phyloP scores from a whole-genome alignment of 306 rosid species.

The Cicer chorassanicum region DNA sequence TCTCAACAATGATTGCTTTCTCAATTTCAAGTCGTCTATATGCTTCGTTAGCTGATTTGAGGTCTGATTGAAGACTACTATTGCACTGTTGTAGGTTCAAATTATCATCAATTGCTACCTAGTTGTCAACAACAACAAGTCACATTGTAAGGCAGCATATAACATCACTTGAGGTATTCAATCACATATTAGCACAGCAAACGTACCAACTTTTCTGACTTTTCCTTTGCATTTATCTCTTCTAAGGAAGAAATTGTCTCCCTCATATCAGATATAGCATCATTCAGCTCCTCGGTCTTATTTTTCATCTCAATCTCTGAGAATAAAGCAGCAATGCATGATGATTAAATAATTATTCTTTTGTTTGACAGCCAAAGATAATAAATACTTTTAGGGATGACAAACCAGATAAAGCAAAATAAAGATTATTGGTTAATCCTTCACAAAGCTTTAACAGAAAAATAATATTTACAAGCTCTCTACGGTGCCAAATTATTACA shows the following conservation, averaged over 20 bases:
- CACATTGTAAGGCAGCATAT: conserved; percentile 17
- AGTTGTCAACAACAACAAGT: conserved; percentile 34
- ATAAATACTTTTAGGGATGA: neutral
- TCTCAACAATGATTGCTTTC: conserved; percentile 78
- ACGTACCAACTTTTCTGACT: conserved; percentile 76
- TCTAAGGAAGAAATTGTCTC: conserved; percentile 56
- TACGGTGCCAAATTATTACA: neutral
- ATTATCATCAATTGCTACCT: conserved; percentile 79
- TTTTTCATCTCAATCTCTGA: conserved; percentile 74
- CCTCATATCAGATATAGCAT: conserved; percentile 54
- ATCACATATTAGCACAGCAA: conserved; percentile 20
- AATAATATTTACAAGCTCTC: neutral
- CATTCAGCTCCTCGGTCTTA: conserved; percentile 58
- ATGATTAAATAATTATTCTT: conserved; percentile 3
- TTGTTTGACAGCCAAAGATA: neutral
- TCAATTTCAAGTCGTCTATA: conserved; percentile 76
- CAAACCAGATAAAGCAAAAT: neutral
- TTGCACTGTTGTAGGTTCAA: conserved; percentile 85
- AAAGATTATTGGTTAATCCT: neutral
- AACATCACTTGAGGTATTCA: conserved; percentile 30
- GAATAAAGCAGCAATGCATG: conserved; percentile 1
- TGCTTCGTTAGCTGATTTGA: conserved; percentile 66
- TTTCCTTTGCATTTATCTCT: conserved; percentile 67
- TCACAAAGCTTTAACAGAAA: neutral
- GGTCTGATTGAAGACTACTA: conserved; percentile 78